Conservation (phyloP, 2,329 filamentous ascomycete species). For the Endoconidiophora polonica region DNA sequence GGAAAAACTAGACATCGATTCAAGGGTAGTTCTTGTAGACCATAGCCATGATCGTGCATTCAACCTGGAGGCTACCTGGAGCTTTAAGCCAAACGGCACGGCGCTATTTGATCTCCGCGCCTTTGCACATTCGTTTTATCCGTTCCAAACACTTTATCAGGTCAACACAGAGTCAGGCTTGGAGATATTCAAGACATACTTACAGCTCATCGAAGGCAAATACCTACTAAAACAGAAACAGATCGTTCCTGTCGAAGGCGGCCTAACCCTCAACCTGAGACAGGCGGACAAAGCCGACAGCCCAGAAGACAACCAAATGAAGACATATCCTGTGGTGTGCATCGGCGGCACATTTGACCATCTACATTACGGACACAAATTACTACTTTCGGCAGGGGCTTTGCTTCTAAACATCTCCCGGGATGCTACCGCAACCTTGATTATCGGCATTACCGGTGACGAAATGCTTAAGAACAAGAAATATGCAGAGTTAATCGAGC, state of each 20-base stretch:
- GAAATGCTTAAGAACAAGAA: constrained; percentile 79
- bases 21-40: constrained; percentile 57
- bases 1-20: constrained; percentile 42
- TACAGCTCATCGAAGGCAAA: constrained; percentile 29
- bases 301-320: background rate
- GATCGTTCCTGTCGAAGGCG: constrained; percentile 34
- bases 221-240: constrained; percentile 33
- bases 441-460: constrained; percentile 79
- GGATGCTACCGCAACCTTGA: constrained; percentile 34
- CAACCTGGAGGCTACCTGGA: constrained; percentile 20
- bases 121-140: constrained; percentile 35
- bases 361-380: constrained; percentile 85
- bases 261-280: constrained; percentile 20
- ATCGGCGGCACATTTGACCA: constrained; percentile 95
- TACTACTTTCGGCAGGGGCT: constrained; percentile 78
- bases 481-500: constrained; percentile 61
- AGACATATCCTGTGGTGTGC: constrained; percentile 33
- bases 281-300: background rate
- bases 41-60: constrained; percentile 27
- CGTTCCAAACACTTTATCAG: constrained; percentile 51
- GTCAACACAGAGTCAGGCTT: constrained; percentile 49
- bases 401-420: constrained; percentile 39
- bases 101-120: constrained; percentile 32
- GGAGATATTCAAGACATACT: constrained; percentile 34
- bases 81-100: constrained; percentile 28